phyloP scores from a whole-genome alignment of 2,329 filamentous ascomycete genomes.

The Sordariomycetes sp. region DNA sequence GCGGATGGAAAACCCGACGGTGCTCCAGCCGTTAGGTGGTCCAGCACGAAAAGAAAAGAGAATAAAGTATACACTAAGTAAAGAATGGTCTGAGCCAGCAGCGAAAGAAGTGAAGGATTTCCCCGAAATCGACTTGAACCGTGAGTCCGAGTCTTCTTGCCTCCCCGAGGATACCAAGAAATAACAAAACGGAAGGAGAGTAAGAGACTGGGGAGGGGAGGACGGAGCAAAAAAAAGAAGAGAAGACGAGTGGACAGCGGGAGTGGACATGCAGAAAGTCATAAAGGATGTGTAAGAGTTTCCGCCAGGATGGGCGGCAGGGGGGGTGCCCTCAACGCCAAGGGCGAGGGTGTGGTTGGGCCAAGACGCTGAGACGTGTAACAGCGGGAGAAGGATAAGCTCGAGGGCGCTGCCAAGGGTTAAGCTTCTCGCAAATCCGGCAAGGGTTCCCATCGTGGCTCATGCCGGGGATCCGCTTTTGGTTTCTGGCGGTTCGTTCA shows the following conservation, averaged over 20 bases:
- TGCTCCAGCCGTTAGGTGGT: background rate
- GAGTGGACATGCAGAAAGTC: constrained; percentile 2
- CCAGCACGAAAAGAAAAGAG: background rate
- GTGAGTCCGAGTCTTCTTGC: constrained; percentile 1
- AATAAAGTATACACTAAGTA: constrained; percentile 17
- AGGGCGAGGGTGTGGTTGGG: background rate
- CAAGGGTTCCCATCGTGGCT: background rate
- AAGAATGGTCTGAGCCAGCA: constrained; percentile 50
- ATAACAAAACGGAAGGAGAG: constrained; percentile 8
- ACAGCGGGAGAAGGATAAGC: constrained; percentile 1
- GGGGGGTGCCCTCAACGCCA: background rate
- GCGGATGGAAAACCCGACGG: constrained; percentile 1
- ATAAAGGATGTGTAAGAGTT: constrained; percentile 3
- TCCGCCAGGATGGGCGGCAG: background rate
- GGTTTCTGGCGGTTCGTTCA: background rate
- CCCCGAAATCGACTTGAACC: constrained; percentile 9
- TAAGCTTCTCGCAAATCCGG: background rate
- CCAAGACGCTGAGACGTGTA: constrained; percentile 1
- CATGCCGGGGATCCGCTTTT: background rate
- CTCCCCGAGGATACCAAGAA: constrained; percentile 2
- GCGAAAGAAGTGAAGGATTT: constrained; percentile 29
- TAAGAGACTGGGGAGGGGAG: constrained; percentile 11
- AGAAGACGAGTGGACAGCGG: background rate
- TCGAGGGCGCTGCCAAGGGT: background rate
- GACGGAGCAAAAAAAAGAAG: constrained; percentile 10